Conservation (phyloP, 2,329 filamentous ascomycete species). For the Apiospora marii region DNA sequence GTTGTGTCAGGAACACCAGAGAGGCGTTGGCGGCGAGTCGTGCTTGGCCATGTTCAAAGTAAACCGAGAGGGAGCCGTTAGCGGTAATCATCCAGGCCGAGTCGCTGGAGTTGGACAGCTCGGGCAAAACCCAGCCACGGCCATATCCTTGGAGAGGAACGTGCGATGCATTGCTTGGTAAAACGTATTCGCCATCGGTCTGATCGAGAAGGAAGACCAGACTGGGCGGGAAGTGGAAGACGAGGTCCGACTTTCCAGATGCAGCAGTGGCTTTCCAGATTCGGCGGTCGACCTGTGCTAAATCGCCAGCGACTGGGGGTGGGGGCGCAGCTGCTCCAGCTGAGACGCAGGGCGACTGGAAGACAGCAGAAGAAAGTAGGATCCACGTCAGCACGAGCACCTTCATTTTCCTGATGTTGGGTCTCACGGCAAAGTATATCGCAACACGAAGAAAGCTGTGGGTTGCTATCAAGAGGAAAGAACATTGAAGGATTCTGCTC, state of each 20-base stretch:
- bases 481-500: background rate
- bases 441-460: background rate
- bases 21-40: background rate
- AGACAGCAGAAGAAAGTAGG: background rate
- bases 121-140: conserved; percentile 13
- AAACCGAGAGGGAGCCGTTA: background rate
- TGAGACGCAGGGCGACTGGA: background rate
- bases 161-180: conserved; percentile 15
- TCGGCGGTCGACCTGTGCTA: background rate
- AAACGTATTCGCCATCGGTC: background rate
- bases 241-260: background rate
- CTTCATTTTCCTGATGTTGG: background rate
- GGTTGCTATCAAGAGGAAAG: background rate
- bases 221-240: conserved; percentile 8
- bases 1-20: conserved; percentile 1
- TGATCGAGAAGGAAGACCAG: conserved; percentile 12
- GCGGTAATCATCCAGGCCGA: conserved; percentile 6
- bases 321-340: background rate
- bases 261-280: conserved; percentile 16
- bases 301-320: background rate
- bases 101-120: conserved; percentile 17
- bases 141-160: conserved; percentile 6
- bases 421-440: background rate
- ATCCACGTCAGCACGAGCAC: background rate
- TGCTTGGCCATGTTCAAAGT: background rate